Evolutionary conservation across 2,329 filamentous ascomycete genomes (phyloP).

Genomic region (Penicillium sp.): DNA sequence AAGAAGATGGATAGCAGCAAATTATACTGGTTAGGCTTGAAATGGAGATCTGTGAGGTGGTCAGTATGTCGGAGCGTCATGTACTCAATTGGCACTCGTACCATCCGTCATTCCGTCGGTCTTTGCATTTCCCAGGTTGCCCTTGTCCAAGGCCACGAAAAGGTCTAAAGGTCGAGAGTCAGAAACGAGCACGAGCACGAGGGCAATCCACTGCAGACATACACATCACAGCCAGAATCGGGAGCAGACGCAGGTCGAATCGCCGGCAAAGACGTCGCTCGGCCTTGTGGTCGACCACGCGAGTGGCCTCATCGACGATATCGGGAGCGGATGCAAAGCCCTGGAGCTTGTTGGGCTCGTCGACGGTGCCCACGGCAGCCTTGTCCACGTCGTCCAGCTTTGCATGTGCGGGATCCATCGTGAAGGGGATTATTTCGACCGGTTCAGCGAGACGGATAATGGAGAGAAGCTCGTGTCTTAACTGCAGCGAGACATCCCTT

Average conservation of each 20-base stretch:
- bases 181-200: background rate
- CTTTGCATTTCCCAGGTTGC: constrained; percentile 57
- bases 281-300: constrained; percentile 45
- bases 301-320: constrained; percentile 28
- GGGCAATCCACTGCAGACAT: background rate
- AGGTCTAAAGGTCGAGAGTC: constrained; percentile 43
- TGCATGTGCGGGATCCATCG: constrained; percentile 4
- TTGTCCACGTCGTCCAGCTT: constrained; percentile 20
- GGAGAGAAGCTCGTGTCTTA: constrained; percentile 4
- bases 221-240: constrained; percentile 59
- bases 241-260: constrained; percentile 52
- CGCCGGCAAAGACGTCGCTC: constrained; percentile 54
- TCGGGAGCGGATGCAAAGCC: constrained; percentile 20
- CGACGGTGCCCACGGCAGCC: constrained; percentile 9
- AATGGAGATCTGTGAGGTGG: constrained; percentile 48
- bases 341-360: constrained; percentile 20
- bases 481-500: constrained; percentile 12
- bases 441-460: background rate
- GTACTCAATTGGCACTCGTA: constrained; percentile 11
- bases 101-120: constrained; percentile 51
- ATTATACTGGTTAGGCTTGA: constrained; percentile 66
- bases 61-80: background rate
- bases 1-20: constrained; percentile 70
- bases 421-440: background rate
- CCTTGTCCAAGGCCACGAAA: constrained; percentile 54